Conservation (phyloP, 108 stramenopile genomes). For the Chaetoceros tenuissimus region DNA sequence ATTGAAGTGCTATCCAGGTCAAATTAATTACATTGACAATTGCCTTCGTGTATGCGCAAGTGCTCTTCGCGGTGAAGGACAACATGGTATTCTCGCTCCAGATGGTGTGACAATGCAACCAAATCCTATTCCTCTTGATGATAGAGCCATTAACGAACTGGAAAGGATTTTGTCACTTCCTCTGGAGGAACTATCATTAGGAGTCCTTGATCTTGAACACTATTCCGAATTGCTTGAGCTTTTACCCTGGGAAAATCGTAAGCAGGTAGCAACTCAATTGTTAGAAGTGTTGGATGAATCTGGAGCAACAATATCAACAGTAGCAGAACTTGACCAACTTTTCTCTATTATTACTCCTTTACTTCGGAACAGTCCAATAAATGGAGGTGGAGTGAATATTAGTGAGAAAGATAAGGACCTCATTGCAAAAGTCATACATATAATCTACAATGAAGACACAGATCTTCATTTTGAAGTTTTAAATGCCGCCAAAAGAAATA, state of each 20-base stretch:
- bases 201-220: slow-evolving; percentile 73
- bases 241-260: slow-evolving; percentile 87
- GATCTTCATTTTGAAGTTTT: slow-evolving; percentile 82
- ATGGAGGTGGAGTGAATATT: slow-evolving; percentile 14
- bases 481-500: slow-evolving; percentile 44
- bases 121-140: slow-evolving; percentile 45
- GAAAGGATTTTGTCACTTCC: slow-evolving; percentile 87
- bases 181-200: slow-evolving; percentile 62
- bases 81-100: slow-evolving; percentile 28
- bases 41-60: slow-evolving; percentile 72
- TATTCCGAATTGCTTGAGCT: slow-evolving; percentile 78
- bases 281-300: slow-evolving; percentile 45
- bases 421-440: slow-evolving; percentile 87
- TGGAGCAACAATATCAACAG: slow-evolving; percentile 33
- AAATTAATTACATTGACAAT: slow-evolving; percentile 73
- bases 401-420: slow-evolving; percentile 65
- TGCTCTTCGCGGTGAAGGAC: slow-evolving; percentile 31
- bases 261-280: slow-evolving; percentile 68
- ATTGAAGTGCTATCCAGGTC: slow-evolving; percentile 87
- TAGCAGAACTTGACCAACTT: slow-evolving; percentile 72
- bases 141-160: slow-evolving; percentile 72
- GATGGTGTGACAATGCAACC: slow-evolving; percentile 19
- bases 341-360: slow-evolving; percentile 87
- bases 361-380: slow-evolving; percentile 49
- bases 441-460: slow-evolving; percentile 76